Evolutionary conservation across 192 early-diverging fungal genomes (phyloP), one percentile per base, ranked within the genome.

Genomic region (Mortierella antarctica): DNA sequence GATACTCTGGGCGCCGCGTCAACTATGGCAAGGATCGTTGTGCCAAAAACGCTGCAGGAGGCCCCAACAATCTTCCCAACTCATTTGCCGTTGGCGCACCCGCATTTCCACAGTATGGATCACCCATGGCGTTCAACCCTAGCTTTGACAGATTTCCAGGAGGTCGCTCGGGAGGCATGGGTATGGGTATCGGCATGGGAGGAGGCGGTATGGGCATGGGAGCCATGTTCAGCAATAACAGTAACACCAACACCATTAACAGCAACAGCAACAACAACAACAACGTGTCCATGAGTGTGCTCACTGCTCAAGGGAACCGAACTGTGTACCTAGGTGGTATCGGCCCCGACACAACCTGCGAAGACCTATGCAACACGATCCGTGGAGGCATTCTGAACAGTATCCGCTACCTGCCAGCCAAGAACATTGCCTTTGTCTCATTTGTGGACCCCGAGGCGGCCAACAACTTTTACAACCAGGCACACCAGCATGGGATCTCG

Each of bases 21-120:
- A 87, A 91, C 62, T 97, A 93, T 83, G 95, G 95, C 54, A 94
- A 92, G 80, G 95, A 97, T 86, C 85, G 95, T 41, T 97, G 95
- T 67, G 88, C 89, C 15, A 83, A 83, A 17, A 76, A 71, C 40
- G 7, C 74, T 6, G 46, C 13, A n/a, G 7, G 41, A 14, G 42
- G 44, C 15, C 50, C 62, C 15, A 59, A 67, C 6, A 62, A 59
- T 12, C 49, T 76, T 21, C n/a, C 72, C 51, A 70, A 75, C 52
- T 57, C 82, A 10, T 70, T 83, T 46, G 62, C 61, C 45, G 79
- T 80, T 67, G 62, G 62, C 15, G 61, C 63, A 44, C 56, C 77
- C n/a, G 18, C 49, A 13, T 82, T 63, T 39, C 15, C 59, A 10
- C 40, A 49, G 17, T 70, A 59, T 21, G 69, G 69, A 40, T 31